These are phyloP conservation scores for Isochrysis galbana DNA, from an alignment of 78 protist genomes.

Conservation along the genomic window DNA sequence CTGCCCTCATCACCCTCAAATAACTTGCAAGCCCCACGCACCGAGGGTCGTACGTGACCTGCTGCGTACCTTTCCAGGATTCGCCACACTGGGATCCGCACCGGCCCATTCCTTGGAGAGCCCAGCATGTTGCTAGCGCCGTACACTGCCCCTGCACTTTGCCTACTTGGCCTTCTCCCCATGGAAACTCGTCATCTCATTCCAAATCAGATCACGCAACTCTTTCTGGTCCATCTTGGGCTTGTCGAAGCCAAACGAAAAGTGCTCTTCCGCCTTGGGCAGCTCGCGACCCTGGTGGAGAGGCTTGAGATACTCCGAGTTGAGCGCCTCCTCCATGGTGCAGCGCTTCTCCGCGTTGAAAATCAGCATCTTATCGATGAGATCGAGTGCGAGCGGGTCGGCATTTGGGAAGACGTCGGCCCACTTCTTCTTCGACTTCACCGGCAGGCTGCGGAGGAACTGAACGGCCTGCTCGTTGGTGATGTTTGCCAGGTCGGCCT, in stretches of 20 bases:
- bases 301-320: not conserved
- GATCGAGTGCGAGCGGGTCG: constrained; percentile 68
- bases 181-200: not conserved
- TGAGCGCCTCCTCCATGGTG: not conserved
- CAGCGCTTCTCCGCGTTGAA: constrained; percentile 88
- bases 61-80: no score
- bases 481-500: constrained; percentile 67
- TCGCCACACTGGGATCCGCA: no score
- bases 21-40: no score
- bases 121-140: no score
- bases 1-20: no score
- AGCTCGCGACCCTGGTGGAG: not conserved
- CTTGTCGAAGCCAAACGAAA: constrained; percentile 7
- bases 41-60: no score
- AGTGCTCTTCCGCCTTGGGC: not conserved
- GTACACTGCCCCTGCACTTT: no score
- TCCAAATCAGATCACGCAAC: not conserved
- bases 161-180: not conserved
- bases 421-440: not conserved
- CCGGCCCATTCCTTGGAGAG: no score
- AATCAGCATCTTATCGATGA: constrained; percentile 78
- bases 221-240: not conserved
- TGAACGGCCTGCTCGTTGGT: not conserved
- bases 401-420: constrained; percentile 44
- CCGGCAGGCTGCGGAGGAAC: constrained; percentile 27